phyloP scores from a whole-genome alignment of 2,329 filamentous ascomycete genomes.

The Cladobotryum protrusum region DNA sequence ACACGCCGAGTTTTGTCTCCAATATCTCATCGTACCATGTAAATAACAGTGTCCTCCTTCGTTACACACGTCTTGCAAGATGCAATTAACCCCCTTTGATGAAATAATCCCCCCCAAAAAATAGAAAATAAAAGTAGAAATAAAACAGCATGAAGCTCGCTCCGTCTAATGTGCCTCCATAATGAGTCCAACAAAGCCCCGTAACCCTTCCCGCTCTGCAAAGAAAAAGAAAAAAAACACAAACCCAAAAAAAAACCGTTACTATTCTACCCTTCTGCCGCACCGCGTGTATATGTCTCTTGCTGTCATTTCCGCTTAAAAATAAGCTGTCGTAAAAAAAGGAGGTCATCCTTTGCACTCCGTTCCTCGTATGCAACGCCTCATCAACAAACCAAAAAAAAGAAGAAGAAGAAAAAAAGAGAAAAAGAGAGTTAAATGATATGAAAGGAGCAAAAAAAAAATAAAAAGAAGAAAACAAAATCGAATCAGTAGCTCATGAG shows the following conservation, averaged over 20 bases:
- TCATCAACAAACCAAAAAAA: neutral
- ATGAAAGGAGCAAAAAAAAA: too few relatives aligned
- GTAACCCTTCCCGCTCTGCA: neutral
- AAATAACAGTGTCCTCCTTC: too few relatives aligned
- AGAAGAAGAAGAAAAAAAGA: neutral
- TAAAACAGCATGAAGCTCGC: neutral
- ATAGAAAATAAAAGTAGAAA: neutral
- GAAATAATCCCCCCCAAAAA: neutral
- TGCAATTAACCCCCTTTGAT: neutral
- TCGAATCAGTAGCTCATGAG: neutral
- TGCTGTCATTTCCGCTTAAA: too few relatives aligned
- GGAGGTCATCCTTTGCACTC: neutral
- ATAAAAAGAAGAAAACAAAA: neutral
- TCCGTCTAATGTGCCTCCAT: too few relatives aligned
- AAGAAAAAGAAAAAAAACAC: neutral
- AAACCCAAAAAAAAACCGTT: neutral
- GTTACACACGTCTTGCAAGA: too few relatives aligned
- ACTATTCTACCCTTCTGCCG: neutral
- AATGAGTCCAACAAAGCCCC: neutral
- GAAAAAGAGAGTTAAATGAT: neutral
- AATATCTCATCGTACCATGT: too few relatives aligned
- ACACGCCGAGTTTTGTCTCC: too few relatives aligned
- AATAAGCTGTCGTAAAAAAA: too few relatives aligned
- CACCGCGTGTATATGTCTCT: neutral
- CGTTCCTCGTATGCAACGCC: slow-evolving; percentile 5